Conservation (phyloP, 495 filamentous ascomycete species). For the Penicillium waksmanii region DNA sequence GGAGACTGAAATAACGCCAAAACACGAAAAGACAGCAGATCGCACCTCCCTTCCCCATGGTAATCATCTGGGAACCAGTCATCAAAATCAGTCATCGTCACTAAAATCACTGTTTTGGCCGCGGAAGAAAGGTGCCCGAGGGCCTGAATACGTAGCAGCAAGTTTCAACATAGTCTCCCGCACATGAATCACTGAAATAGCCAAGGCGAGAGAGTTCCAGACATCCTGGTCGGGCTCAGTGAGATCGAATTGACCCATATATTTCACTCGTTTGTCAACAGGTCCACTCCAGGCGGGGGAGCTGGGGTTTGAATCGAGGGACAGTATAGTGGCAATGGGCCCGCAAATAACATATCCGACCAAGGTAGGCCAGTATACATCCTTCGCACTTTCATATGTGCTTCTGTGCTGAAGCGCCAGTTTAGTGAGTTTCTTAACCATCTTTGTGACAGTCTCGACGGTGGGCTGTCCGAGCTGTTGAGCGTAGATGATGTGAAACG, state of each 20-base stretch:
- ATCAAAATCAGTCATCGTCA: constrained; percentile 9
- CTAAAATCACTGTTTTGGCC: neutral
- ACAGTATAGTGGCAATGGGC: constrained; percentile 47
- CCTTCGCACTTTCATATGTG: neutral
- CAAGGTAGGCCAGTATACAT: constrained; percentile 30
- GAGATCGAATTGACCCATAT: constrained; percentile 46
- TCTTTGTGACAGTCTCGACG: constrained; percentile 31
- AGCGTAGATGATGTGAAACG: constrained; percentile 40
- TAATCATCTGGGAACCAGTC: too few relatives aligned
- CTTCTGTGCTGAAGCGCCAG: constrained; percentile 33
- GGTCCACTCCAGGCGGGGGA: constrained; percentile 9
- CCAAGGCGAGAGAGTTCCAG: constrained; percentile 52
- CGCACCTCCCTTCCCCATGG: too few relatives aligned
- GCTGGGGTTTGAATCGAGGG: constrained; percentile 37
- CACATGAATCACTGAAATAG: constrained; percentile 43
- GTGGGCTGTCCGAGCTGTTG: constrained; percentile 34
- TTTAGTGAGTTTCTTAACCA: constrained; percentile 34
- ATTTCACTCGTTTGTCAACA: constrained; percentile 24
- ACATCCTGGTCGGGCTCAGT: constrained; percentile 45
- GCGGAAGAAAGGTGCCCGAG: constrained; percentile 8
- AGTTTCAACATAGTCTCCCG: constrained; percentile 42
- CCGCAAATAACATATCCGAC: constrained; percentile 47
- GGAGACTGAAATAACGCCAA: too few relatives aligned
- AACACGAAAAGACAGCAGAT: too few relatives aligned
- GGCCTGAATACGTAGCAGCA: constrained; percentile 12